These are phyloP conservation scores for Guillardia theta DNA, from an alignment of 78 protist species.

Conservation along the genomic window DNA sequence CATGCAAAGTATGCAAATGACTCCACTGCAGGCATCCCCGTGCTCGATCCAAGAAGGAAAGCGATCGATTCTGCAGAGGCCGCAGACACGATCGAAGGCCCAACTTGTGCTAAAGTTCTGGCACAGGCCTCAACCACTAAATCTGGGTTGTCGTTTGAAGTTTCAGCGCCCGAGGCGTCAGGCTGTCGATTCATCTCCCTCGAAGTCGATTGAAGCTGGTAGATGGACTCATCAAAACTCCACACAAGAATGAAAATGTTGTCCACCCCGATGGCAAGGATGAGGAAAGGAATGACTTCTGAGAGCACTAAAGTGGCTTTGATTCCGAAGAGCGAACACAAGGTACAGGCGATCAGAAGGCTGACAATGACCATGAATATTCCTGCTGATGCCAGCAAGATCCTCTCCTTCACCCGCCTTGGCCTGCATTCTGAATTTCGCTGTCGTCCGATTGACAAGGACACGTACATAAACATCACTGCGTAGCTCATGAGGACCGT, in stretches of 20 bases:
- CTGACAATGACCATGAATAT: not conserved
- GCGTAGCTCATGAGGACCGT: not conserved
- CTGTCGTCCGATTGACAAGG: not conserved
- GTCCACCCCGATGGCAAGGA: slow-evolving; percentile 24
- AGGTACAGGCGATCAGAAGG: not conserved
- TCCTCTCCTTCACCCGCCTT: not conserved
- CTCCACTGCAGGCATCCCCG: not conserved
- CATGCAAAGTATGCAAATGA: not conserved
- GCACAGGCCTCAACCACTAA: no score
- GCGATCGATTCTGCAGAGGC: not conserved
- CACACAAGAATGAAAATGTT: not conserved
- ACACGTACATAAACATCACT: not conserved
- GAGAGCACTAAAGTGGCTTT: not conserved
- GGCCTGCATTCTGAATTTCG: not conserved
- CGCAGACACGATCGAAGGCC: not conserved
- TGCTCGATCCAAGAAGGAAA: not conserved
- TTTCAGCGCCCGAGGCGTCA: no score
- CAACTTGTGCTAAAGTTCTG: not conserved
- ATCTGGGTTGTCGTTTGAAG: no score
- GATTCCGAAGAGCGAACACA: not conserved
- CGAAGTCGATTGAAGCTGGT: no score
- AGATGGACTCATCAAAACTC: not conserved
- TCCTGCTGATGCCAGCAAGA: not conserved
- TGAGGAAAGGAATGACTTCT: not conserved
- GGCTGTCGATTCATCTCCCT: no score